These are phyloP conservation scores for Diplodia mutila DNA, from an alignment of 2,329 filamentous ascomycete species.

Conservation along the genomic window DNA sequence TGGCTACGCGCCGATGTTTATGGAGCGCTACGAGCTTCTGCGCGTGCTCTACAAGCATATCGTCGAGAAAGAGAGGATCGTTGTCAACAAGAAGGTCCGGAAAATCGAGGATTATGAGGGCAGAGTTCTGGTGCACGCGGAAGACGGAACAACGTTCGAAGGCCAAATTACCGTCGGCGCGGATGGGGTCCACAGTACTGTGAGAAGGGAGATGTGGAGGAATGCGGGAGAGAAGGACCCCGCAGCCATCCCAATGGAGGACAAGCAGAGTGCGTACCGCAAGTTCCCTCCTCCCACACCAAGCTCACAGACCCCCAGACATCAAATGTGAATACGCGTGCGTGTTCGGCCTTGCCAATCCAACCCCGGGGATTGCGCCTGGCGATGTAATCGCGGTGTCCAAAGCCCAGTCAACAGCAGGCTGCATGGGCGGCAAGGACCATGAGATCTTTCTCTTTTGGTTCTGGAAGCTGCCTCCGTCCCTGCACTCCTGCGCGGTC, in stretches of 20 bases:
- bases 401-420: background rate
- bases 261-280: constrained; percentile 1
- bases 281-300: background rate
- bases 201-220: constrained; percentile 24
- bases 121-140: background rate
- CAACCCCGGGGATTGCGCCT: background rate
- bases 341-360: background rate
- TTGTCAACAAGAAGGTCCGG: constrained; percentile 27
- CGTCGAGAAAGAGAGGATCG: constrained; percentile 31
- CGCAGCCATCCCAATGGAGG: background rate
- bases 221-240: constrained; percentile 5
- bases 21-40: constrained; percentile 21
- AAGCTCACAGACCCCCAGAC: background rate
- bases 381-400: background rate
- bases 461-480: background rate
- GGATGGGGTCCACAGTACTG: constrained; percentile 24
- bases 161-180: constrained; percentile 19
- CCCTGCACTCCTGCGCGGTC: background rate
- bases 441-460: background rate
- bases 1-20: constrained; percentile 24
- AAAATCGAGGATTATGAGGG: background rate
- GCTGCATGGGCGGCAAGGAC: constrained; percentile 4
- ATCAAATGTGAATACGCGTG: constrained; percentile 18
- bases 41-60: constrained; percentile 32
- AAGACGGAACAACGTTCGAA: background rate